Percentiles rank a stretch among this genome's conserved stretches.
phyloP scores from a whole-genome alignment of 176 grass and related monocot species.

The Oryza longistaminata region DNA sequence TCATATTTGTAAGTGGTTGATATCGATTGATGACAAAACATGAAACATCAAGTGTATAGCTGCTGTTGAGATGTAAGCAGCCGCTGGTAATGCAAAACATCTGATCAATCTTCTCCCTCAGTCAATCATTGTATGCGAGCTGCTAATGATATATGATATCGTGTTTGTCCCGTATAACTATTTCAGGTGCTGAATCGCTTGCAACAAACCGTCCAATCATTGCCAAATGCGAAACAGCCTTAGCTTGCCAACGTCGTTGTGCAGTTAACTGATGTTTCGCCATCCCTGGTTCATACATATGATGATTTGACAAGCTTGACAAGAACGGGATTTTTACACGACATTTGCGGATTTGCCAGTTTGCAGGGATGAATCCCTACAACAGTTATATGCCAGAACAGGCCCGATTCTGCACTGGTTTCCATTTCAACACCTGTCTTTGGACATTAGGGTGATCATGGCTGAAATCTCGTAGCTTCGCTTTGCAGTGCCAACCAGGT shows the following conservation, averaged over 20 bases:
- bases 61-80: slow-evolving; percentile 4
- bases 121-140: background rate
- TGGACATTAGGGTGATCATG: background rate
- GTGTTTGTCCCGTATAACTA: background rate
- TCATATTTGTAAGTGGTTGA: slow-evolving; percentile 60
- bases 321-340: background rate
- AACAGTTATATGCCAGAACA: background rate
- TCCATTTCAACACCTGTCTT: background rate
- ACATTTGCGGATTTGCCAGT: background rate
- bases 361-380: background rate
- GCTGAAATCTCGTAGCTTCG: background rate
- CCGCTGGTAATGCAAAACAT: slow-evolving; percentile 14
- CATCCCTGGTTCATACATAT: slow-evolving; percentile 4
- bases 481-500: background rate
- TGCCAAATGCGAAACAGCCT: background rate
- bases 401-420: background rate
- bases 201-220: background rate
- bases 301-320: slow-evolving; percentile 16
- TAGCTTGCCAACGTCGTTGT: background rate
- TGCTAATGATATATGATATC: slow-evolving; percentile 15
- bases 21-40: slow-evolving; percentile 17
- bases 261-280: background rate
- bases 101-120: background rate
- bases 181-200: slow-evolving; percentile 30
- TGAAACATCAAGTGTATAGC: background rate